Evolutionary conservation across 106 monocot genomes (phyloP), one percentile per base, ranked within the genome.

Genomic region (Vanilla planifolia): DNA sequence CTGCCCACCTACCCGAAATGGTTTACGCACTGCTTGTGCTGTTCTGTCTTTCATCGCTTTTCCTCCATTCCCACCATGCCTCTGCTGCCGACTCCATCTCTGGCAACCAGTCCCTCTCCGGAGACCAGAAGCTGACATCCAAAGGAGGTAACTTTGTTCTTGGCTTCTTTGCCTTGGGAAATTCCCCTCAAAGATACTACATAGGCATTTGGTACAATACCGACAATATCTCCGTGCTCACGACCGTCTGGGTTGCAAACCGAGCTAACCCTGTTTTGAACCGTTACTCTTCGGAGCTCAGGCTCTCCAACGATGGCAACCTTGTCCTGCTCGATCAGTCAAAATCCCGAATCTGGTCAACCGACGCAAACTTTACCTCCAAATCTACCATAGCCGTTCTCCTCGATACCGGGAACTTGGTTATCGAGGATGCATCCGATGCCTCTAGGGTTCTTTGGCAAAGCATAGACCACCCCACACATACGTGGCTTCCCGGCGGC

Each of bases 151-250:
- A 2, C 0, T 61, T 61, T 44, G 61, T 27, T 13, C 61, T 61
- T 2, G 61, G 61, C 43, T 61, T 43, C 43, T 61, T 61, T 43
- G 43, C 61, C 5, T 43, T 25, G 43, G 61, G 61, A 5, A 44
- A 28, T 11, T 61, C 61, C 13, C n/a, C n/a, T n/a, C 26, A 23
- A 6, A 61, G 42, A 9, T 61, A 40, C 42, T 61, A 61, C 35
- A 61, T 61, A 22, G 43, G 61, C 23, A 61, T 61, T 6, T 61
- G 61, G 61, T 61, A 61, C 61, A 42, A 42, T 24, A n/a, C n/a
- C n/a, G n/a, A n/a, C n/a, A 43, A 41, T 5, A 41, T 40, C 2
- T 15, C 61, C 8, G 36, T 19, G 3, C 20, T 20, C 24, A 26
- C 61, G 1, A 13, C 43, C 0, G 22, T 61, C 4, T 61, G 61